Evolutionary conservation across 345 rosid genomes (phyloP), one percentile per base, ranked within the genome.

Genomic region (Sapria himalayana): DNA sequence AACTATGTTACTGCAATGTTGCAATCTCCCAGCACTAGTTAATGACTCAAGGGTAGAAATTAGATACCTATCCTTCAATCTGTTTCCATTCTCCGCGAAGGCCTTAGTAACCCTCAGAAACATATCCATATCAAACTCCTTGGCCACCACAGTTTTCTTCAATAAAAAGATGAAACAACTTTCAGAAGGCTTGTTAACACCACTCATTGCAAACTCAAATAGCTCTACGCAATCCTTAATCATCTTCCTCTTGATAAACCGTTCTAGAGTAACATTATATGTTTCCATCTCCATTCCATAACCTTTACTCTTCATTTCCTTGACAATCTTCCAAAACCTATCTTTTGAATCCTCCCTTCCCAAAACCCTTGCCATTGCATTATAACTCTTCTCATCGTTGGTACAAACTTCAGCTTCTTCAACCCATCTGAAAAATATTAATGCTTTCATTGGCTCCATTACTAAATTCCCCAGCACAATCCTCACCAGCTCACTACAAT

Each of bases 391-490:
- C 50, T 57, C 65, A 56, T 76, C 71, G 37, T 67, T 89, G 60
- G 66, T 70, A 51, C 51, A 59, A 19, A 64, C 41, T 24, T 64
- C 68, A 64, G 66, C 48, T 60, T 81, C 94, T 64, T 76, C 68
- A 15, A 67, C 40, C 97, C 97, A 86, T 58, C 93, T 52, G 48
- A 86, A 86, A 48, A 73, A 74, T 46, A 78, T 54, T 57, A 81
- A 58, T 1, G 82, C 80, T 67, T 86, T 81, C 22, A 47, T 55
- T 0, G 94, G 92, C 37, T 76, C 91, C 4, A 60, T 58, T n/a
- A 57, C 78, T 51, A 78, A 79, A 59, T 53, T 62, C 24, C 70
- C 91, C 65, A 81, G 33, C 29, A 78, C 69, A 60, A 40, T 50
- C 64, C 58, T 66, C 53, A 86, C 80, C 49, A 74, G 57, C 48